These are phyloP conservation scores for Candida tallmaniae DNA, from an alignment of 805 yeast species.

Conservation along the genomic window DNA sequence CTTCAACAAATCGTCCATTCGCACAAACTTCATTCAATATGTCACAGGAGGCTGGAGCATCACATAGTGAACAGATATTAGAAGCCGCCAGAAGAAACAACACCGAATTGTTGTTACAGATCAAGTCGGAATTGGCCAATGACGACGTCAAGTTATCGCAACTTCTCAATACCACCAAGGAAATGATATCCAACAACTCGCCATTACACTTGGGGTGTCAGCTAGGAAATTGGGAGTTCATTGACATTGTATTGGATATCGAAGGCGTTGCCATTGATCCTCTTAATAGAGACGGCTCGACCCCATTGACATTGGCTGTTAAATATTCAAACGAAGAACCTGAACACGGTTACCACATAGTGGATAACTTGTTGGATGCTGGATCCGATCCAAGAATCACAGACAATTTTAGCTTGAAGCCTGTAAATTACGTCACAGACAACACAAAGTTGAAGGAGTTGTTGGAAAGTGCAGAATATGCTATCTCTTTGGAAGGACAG, in stretches of 20 bases:
- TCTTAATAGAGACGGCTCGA: conserved; percentile 68
- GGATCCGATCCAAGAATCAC: conserved; percentile 71
- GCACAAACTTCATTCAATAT: neutral
- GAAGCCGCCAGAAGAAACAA: conserved; percentile 90
- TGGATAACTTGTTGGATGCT: conserved; percentile 81
- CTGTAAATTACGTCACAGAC: conserved; percentile 64
- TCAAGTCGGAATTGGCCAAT: conserved; percentile 42
- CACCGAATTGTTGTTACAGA: conserved; percentile 60
- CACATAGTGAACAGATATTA: conserved; percentile 66
- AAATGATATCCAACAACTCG: conserved; percentile 74
- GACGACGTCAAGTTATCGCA: conserved; percentile 36
- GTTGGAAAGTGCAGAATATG: conserved; percentile 81
- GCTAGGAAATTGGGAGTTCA: conserved; percentile 79
- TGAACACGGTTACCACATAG: conserved; percentile 74
- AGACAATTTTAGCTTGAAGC: conserved; percentile 56
- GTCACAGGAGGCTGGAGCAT: conserved; percentile 47
- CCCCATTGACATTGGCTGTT: conserved; percentile 87
- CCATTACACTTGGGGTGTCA: conserved; percentile 79
- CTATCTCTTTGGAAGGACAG: conserved; percentile 41
- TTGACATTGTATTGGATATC: conserved; percentile 77
- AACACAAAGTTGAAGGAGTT: conserved; percentile 54
- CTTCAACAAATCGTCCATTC: too few relatives aligned
- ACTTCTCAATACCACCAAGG: conserved; percentile 59
- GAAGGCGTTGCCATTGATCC: conserved; percentile 93
- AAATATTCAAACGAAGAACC: conserved; percentile 74